phyloP scores from a whole-genome alignment of 495 filamentous ascomycete species.

The Aspergillus biplanus region DNA sequence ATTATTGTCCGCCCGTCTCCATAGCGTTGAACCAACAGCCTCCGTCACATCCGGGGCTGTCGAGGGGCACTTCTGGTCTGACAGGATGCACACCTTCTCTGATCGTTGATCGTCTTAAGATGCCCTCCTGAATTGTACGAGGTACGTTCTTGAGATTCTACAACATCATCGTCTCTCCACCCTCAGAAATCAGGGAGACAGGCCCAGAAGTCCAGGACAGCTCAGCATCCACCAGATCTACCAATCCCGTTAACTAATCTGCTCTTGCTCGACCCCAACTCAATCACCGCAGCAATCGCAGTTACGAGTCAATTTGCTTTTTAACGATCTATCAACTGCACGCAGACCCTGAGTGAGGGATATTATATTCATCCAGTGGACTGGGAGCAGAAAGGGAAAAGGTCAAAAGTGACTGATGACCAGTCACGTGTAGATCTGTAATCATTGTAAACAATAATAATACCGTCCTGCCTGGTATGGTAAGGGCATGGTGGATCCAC shows the following conservation, averaged over 20 bases:
- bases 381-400: neutral
- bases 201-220: neutral
- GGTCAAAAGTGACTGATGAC: neutral
- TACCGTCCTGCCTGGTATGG: neutral
- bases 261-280: neutral
- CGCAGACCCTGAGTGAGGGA: neutral
- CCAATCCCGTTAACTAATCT: neutral
- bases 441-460: neutral
- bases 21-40: no score
- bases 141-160: no score
- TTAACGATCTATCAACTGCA: neutral
- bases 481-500: neutral
- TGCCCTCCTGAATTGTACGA: no score
- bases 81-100: no score
- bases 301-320: neutral
- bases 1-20: neutral
- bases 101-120: no score
- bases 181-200: no score
- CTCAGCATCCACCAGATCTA: neutral
- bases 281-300: neutral
- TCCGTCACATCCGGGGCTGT: no score
- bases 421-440: neutral
- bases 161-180: no score
- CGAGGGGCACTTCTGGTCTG: no score
- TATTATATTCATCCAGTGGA: neutral